Conservation (phyloP, 139 green algal genomes). For the Closterium sp. region DNA sequence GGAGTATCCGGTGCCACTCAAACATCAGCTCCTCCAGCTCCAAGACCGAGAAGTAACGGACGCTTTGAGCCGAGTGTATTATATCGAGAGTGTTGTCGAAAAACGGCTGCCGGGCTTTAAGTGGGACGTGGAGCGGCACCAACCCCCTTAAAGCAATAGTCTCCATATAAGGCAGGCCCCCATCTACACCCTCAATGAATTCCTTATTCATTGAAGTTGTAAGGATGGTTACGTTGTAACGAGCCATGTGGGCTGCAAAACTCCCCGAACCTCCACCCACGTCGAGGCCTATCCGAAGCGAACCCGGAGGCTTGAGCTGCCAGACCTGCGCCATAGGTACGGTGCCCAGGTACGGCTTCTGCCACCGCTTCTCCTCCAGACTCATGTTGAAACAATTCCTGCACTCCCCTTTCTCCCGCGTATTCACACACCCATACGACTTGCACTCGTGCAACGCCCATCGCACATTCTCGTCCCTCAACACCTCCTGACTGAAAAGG, state of each 20-base stretch:
- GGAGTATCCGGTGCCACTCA: conserved; percentile 5
- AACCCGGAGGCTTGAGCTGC: conserved; percentile 17
- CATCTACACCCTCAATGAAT: not conserved
- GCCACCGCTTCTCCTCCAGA: conserved; percentile 28
- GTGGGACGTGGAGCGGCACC: not conserved
- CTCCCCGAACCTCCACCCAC: conserved; percentile 18
- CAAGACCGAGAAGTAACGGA: not conserved
- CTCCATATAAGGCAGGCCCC: conserved; percentile 8
- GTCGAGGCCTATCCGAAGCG: conserved; percentile 22
- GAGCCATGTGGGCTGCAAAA: conserved; percentile 36
- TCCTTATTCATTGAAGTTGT: conserved; percentile 28
- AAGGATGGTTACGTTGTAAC: conserved; percentile 30
- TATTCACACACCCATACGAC: conserved; percentile 22
- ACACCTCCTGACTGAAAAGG: not conserved
- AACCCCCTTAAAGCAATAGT: not conserved
- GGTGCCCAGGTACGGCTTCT: not conserved
- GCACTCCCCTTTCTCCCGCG: conserved; percentile 12
- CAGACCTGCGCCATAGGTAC: conserved; percentile 5
- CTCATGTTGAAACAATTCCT: conserved; percentile 20
- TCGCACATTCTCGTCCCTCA: conserved; percentile 20
- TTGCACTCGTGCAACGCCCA: conserved; percentile 32
- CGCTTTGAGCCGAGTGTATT: not conserved
- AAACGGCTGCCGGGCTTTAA: not conserved
- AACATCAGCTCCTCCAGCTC: conserved; percentile 6
- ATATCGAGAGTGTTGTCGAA: conserved; percentile 14